Percentiles rank a stretch among this genome's conserved stretches.
Conservation (phyloP, 2,329 filamentous ascomycete genomes). For the Beauveria medogensis region DNA sequence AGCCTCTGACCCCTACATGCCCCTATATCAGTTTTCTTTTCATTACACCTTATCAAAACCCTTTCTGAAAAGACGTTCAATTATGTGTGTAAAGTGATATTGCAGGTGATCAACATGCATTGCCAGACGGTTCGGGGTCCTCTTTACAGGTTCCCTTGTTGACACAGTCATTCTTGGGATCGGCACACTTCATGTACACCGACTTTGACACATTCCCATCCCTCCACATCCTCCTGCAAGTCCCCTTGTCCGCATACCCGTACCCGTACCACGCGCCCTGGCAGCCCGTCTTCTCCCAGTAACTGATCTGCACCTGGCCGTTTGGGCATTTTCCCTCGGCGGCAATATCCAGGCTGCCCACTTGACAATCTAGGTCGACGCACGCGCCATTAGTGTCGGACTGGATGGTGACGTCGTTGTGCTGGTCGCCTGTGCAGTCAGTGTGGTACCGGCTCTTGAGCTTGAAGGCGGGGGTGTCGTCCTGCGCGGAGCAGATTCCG, state of each 20-base stretch:
- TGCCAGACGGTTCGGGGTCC: background rate
- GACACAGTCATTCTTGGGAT: background rate
- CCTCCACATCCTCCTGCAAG: background rate
- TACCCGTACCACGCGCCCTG: background rate
- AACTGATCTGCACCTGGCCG: background rate
- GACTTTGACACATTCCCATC: background rate
- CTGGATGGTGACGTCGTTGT: constrained; percentile 2
- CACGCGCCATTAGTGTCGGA: background rate
- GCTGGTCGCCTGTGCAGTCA: constrained; percentile 7
- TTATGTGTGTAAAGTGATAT: background rate
- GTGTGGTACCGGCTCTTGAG: constrained; percentile 4
- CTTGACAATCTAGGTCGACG: constrained; percentile 10
- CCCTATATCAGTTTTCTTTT: no score
- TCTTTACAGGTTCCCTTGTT: background rate
- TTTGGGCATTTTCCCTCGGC: background rate
- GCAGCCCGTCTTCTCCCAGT: background rate
- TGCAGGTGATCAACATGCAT: background rate
- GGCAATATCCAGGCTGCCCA: background rate
- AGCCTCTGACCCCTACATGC: no score
- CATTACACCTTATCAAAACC: no score
- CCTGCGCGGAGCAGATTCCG: background rate
- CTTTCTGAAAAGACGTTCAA: no score
- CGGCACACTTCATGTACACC: background rate
- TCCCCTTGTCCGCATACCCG: background rate
- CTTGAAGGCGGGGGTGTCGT: background rate